A percentile compares a stretch with the other conserved stretches of the same genome.
Conservation (phyloP, 768 basidiomycete genomes). For the Boletales sp. region DNA sequence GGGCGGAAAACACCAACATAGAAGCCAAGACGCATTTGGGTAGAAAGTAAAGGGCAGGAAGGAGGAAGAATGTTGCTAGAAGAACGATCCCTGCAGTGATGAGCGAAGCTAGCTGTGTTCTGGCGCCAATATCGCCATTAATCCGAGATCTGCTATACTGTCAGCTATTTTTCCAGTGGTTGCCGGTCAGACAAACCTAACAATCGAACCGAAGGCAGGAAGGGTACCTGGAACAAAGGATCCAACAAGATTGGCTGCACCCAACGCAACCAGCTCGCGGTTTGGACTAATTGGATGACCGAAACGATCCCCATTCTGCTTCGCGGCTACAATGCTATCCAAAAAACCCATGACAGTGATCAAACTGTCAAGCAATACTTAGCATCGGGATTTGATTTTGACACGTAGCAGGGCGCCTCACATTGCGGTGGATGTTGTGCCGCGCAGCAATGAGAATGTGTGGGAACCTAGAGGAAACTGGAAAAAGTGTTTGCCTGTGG, state of each 20-base stretch:
- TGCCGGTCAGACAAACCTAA: slow-evolving; percentile 50
- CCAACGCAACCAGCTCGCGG: slow-evolving; percentile 89
- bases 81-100: slow-evolving; percentile 73
- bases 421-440: slow-evolving; percentile 86
- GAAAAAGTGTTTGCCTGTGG: slow-evolving; percentile 59
- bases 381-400: not conserved
- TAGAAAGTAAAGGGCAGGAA: slow-evolving; percentile 80
- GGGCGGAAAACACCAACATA: slow-evolving; percentile 51
- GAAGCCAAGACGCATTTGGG: slow-evolving; percentile 90
- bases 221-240: slow-evolving; percentile 87
- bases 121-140: slow-evolving; percentile 84
- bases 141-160: slow-evolving; percentile 58
- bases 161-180: not conserved
- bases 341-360: slow-evolving; percentile 87
- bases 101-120: slow-evolving; percentile 86
- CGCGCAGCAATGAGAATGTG: slow-evolving; percentile 61
- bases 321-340: slow-evolving; percentile 93
- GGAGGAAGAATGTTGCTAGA: slow-evolving; percentile 83
- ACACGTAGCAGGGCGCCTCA: slow-evolving; percentile 25
- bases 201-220: slow-evolving; percentile 91
- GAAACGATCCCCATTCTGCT: slow-evolving; percentile 83
- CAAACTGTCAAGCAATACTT: slow-evolving; percentile 41
- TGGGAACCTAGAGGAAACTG: slow-evolving; percentile 64
- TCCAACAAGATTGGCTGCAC: slow-evolving; percentile 72
- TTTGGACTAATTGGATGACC: slow-evolving; percentile 91